Percentiles rank a stretch among this genome's conserved stretches.
Conservation (phyloP, 2,329 filamentous ascomycete species). For the Rhynchosporium agropyri region DNA sequence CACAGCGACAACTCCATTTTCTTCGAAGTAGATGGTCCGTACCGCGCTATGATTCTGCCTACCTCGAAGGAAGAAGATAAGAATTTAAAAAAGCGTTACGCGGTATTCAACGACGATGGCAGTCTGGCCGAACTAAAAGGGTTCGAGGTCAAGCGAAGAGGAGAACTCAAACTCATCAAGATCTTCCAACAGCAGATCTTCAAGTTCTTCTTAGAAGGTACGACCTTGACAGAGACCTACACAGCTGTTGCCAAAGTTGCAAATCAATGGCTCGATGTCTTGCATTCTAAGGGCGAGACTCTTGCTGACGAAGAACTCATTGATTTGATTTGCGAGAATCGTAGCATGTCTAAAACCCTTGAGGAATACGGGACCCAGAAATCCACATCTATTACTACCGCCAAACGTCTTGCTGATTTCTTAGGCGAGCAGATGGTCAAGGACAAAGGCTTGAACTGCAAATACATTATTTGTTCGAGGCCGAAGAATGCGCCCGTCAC, state of each 20-base stretch:
- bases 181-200: constrained; percentile 99
- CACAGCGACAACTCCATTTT: constrained; percentile 99
- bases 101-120: constrained; percentile 98
- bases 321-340: constrained; percentile 99
- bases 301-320: constrained; percentile 96
- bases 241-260: constrained; percentile 89
- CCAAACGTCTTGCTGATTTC: constrained; percentile 92
- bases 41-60: constrained; percentile 94
- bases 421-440: constrained; percentile 98
- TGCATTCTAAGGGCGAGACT: constrained; percentile 85
- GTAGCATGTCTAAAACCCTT: constrained; percentile 95
- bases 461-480: constrained; percentile 93
- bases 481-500: constrained; percentile 91
- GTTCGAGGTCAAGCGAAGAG: constrained; percentile 95
- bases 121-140: constrained; percentile 94
- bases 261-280: constrained; percentile 94
- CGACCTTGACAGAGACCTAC: constrained; percentile 87
- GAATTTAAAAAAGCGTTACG: constrained; percentile 98
- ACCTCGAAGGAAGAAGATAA: constrained; percentile 99
- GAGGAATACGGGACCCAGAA: constrained; percentile 97
- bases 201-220: constrained; percentile 96
- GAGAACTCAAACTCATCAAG: constrained; percentile 98
- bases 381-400: constrained; percentile 98
- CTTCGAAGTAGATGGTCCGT: constrained; percentile 97
- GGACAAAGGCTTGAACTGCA: constrained; percentile 98